Percentiles rank a stretch among this genome's conserved stretches.
phyloP scores from a whole-genome alignment of 192 early-diverging fungal genomes.

The Thamnidium elegans region DNA sequence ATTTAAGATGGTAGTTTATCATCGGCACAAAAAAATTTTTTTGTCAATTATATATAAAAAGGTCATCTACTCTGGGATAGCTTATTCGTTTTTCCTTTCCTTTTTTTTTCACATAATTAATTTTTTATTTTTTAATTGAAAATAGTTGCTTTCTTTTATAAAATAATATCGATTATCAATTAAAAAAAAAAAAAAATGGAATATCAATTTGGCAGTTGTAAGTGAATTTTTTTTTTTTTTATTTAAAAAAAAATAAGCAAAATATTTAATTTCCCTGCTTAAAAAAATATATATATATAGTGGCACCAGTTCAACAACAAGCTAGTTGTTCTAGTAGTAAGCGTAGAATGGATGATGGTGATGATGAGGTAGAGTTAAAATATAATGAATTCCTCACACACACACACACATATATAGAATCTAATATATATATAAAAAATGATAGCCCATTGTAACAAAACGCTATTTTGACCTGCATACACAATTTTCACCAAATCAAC shows the following conservation, averaged over 20 bases:
- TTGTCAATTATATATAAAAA: slow-evolving; percentile 6
- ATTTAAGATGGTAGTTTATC: not conserved
- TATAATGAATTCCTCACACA: not conserved
- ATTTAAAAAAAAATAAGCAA: no score
- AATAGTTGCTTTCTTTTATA: no score
- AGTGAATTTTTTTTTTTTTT: no score
- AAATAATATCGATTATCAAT: no score
- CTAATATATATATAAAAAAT: not conserved
- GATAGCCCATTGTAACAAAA: slow-evolving; percentile 3
- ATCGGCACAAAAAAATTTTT: slow-evolving; percentile 11
- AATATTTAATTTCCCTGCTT: no score
- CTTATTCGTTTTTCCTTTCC: not conserved
- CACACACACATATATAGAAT: no score
- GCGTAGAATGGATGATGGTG: slow-evolving; percentile 16
- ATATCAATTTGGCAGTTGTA: slow-evolving; percentile 10
- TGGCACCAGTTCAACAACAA: not conserved
- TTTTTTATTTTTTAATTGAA: slow-evolving; percentile 4
- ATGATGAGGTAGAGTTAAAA: slow-evolving; percentile 1
- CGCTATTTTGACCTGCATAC: slow-evolving; percentile 22
- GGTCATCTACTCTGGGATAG: not conserved
- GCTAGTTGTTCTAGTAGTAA: not conserved
- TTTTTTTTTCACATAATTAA: not conserved
- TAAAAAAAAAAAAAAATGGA: not conserved
- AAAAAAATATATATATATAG: no score
- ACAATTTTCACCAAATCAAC: slow-evolving; percentile 16